A percentile compares a stretch with the other conserved stretches of the same genome.
phyloP scores from a whole-genome alignment of 2,329 filamentous ascomycete species.

The Diaporthe citriasiana region DNA sequence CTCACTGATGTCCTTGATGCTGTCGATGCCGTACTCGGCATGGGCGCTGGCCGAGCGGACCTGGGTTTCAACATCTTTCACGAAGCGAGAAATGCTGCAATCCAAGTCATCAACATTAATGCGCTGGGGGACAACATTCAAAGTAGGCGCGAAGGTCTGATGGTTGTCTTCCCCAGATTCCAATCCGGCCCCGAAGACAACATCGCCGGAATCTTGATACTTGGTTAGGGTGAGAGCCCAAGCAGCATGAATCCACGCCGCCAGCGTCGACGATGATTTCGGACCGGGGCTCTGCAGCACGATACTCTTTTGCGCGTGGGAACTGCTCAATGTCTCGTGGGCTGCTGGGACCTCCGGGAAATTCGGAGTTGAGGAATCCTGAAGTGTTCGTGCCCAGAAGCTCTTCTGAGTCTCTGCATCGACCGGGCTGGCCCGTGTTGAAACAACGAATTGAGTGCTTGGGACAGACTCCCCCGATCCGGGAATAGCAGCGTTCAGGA shows the following conservation, averaged over 20 bases:
- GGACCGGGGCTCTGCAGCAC: not conserved
- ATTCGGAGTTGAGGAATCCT: not conserved
- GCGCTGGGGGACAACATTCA: not conserved
- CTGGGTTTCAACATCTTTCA: not conserved
- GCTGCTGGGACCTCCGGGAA: constrained; percentile 7
- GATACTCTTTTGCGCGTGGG: not conserved
- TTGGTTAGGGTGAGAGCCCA: constrained; percentile 6
- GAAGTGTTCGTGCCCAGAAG: not conserved
- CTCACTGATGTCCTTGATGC: constrained; percentile 1
- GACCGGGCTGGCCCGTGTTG: not conserved
- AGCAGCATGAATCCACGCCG: not conserved
- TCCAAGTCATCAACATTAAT: not conserved
- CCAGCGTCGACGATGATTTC: not conserved
- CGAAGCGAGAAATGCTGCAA: not conserved
- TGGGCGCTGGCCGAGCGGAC: not conserved
- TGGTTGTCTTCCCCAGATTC: not conserved
- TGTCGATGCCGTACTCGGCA: not conserved
- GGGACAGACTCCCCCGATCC: not conserved
- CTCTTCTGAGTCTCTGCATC: not conserved
- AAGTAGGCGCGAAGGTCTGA: not conserved
- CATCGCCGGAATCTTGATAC: constrained; percentile 6
- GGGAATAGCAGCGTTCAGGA: not conserved
- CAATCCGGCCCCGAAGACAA: not conserved
- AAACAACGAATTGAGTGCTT: not conserved
- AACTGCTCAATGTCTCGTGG: not conserved